phyloP scores from a whole-genome alignment of 2,329 filamentous ascomycete genomes.

The Penicillium sp. region DNA sequence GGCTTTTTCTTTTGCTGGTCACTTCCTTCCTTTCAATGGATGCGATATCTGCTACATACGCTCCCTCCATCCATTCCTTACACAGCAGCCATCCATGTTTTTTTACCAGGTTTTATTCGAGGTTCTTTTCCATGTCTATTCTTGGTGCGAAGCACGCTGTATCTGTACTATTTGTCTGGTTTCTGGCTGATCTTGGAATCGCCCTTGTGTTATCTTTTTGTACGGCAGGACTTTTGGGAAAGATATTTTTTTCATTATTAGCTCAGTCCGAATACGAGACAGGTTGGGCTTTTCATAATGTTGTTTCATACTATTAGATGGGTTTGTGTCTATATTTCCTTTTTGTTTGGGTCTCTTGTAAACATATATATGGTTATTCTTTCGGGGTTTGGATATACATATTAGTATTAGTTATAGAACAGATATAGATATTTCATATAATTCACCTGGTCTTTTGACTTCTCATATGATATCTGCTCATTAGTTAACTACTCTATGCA shows the following conservation, averaged over 20 bases:
- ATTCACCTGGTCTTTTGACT: neutral
- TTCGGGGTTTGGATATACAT: neutral
- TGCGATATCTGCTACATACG: neutral
- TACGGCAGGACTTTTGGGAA: neutral
- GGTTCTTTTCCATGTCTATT: neutral
- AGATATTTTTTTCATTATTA: neutral
- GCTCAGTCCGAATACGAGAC: slow-evolving; percentile 7
- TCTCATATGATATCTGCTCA: neutral
- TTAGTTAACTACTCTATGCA: neutral
- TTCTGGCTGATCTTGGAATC: neutral
- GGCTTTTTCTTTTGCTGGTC: neutral
- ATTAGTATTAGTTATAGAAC: neutral
- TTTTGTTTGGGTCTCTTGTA: neutral
- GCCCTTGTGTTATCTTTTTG: neutral
- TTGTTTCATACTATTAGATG: neutral
- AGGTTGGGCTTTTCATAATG: neutral
- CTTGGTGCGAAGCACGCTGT: neutral
- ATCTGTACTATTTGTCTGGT: neutral
- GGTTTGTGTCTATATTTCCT: neutral
- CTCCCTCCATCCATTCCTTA: neutral
- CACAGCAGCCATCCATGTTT: neutral
- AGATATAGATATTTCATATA: neutral
- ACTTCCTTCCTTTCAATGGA: neutral
- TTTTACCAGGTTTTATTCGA: neutral
- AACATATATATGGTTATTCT: neutral